Percentiles rank a stretch among this genome's conserved stretches.
phyloP scores from a whole-genome alignment of 2,329 filamentous ascomycete species.

The Fusarium sp. region DNA sequence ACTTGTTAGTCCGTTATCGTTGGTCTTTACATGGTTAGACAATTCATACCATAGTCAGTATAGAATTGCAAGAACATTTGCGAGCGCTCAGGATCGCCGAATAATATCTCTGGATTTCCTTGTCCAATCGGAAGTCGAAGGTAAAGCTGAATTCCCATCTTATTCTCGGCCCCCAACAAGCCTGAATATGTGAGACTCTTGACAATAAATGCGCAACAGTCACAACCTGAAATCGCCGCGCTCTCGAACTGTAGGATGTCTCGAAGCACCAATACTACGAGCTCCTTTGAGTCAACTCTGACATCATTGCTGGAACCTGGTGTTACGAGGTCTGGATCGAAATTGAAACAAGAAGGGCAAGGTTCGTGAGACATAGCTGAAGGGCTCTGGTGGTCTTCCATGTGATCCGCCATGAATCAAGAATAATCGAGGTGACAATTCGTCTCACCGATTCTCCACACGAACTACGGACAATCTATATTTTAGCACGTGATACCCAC shows the following conservation, averaged over 20 bases:
- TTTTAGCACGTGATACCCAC: constrained; percentile 23
- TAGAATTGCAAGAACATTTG: constrained; percentile 19
- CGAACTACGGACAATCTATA: not conserved
- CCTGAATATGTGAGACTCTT: constrained; percentile 9
- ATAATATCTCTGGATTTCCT: constrained; percentile 26
- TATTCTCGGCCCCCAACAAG: not conserved
- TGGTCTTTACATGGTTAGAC: not conserved
- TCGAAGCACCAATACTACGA: not conserved
- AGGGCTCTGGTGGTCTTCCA: not conserved
- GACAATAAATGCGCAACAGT: constrained; percentile 8
- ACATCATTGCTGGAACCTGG: not conserved
- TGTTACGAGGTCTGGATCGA: not conserved
- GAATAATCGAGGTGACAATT: not conserved
- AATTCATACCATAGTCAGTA: constrained; percentile 2
- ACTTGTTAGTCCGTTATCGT: not conserved
- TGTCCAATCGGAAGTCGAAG: constrained; percentile 13
- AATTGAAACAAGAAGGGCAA: constrained; percentile 19
- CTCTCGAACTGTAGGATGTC: not conserved
- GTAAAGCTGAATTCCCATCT: not conserved
- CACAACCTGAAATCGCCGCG: constrained; percentile 2
- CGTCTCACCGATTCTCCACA: not conserved
- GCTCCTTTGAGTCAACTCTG: not conserved
- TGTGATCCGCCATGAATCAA: not conserved
- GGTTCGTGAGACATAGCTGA: not conserved
- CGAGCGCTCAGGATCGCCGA: not conserved